Percentiles rank a stretch among this genome's conserved stretches.
These are phyloP conservation scores for Pseudoturritis turrita DNA, from an alignment of 345 rosid species.

Conservation along the genomic window DNA sequence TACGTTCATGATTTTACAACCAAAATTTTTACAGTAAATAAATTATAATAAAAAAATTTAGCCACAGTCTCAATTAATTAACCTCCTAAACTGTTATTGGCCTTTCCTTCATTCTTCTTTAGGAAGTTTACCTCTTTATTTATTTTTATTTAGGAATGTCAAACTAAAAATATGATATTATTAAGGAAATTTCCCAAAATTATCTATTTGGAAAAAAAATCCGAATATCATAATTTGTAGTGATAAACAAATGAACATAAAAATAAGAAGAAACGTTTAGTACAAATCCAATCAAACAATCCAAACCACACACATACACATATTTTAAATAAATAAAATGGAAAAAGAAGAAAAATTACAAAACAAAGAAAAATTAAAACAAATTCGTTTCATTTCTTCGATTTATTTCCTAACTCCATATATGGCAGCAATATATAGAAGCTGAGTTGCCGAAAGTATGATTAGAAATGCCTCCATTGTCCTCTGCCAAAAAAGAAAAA, in stretches of 20 bases:
- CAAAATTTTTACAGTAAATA: too few relatives aligned
- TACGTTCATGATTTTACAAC: too few relatives aligned
- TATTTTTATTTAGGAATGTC: too few relatives aligned
- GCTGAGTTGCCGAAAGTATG: slow-evolving; percentile 81
- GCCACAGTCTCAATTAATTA: too few relatives aligned
- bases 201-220: neutral
- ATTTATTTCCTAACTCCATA: slow-evolving; percentile 38
- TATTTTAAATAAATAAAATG: neutral
- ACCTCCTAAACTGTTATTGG: too few relatives aligned
- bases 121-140: too few relatives aligned
- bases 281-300: slow-evolving; percentile 6
- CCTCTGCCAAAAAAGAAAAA: slow-evolving; percentile 45
- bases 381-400: neutral
- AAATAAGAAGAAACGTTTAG: neutral
- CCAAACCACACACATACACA: slow-evolving; percentile 23
- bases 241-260: neutral
- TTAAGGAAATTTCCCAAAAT: neutral
- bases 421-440: slow-evolving; percentile 71
- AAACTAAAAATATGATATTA: neutral
- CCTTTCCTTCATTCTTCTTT: too few relatives aligned
- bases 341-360: neutral
- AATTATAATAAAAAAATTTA: too few relatives aligned
- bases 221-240: neutral
- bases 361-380: neutral
- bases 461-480: slow-evolving; percentile 95